phyloP scores from a whole-genome alignment of 2,329 filamentous ascomycete genomes.

The Apiospora sp. region DNA sequence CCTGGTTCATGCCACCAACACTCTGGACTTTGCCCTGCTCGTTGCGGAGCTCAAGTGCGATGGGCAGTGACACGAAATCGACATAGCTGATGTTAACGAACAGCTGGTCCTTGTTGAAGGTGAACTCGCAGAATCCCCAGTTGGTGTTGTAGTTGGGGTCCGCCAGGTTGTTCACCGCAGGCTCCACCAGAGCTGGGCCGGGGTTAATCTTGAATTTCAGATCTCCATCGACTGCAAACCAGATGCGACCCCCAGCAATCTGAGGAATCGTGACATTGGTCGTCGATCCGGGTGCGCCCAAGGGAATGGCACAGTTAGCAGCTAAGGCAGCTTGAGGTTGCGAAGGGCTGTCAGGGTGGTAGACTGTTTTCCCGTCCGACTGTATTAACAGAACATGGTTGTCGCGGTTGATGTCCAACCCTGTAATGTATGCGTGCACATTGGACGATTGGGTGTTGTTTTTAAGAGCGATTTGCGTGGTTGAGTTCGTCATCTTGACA shows the following conservation, averaged over 20 bases:
- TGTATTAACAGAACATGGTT: constrained; percentile 68
- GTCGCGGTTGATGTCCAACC: constrained; percentile 66
- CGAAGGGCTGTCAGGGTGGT: constrained; percentile 68
- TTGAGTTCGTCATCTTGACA: constrained; percentile 47
- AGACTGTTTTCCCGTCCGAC: constrained; percentile 70
- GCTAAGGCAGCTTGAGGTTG: constrained; percentile 58
- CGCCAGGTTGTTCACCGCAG: constrained; percentile 70
- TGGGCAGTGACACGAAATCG: constrained; percentile 76
- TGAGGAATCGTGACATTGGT: constrained; percentile 72
- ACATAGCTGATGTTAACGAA: constrained; percentile 75
- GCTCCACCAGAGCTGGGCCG: constrained; percentile 76
- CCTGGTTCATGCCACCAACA: constrained; percentile 57
- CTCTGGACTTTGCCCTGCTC: constrained; percentile 52
- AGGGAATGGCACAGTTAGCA: constrained; percentile 67
- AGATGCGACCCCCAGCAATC: constrained; percentile 75
- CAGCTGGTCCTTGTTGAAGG: constrained; percentile 62
- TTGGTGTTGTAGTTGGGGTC: constrained; percentile 68
- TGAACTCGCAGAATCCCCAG: constrained; percentile 76
- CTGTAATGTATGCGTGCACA: constrained; percentile 76
- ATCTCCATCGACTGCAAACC: constrained; percentile 68
- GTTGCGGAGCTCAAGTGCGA: constrained; percentile 62
- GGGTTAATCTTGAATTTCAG: constrained; percentile 77
- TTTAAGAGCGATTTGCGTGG: constrained; percentile 67
- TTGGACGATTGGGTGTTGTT: constrained; percentile 70
- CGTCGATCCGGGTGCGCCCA: constrained; percentile 68